Evolutionary conservation across 345 rosid species (phyloP).

Genomic region (Euphorbia tirucalli): DNA sequence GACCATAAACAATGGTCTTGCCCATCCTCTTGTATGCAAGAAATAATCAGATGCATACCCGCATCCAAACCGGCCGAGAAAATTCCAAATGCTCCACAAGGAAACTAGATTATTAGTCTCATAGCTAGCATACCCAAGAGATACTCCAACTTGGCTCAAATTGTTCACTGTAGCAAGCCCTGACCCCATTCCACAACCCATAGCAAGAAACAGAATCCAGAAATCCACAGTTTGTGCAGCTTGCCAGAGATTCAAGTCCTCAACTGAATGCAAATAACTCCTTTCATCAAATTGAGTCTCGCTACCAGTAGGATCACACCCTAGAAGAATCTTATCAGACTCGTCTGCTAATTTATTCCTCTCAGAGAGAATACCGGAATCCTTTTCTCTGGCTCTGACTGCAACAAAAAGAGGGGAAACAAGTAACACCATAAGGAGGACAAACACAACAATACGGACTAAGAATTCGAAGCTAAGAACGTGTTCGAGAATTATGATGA

Average conservation of each 20-base stretch:
- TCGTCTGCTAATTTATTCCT: constrained; percentile 17
- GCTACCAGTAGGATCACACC: constrained; percentile 10
- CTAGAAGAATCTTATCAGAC: constrained; percentile 7
- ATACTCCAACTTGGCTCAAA: constrained; percentile 52
- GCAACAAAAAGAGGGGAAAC: constrained; percentile 39
- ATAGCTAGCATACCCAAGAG: constrained; percentile 42
- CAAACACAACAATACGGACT: constrained; percentile 22
- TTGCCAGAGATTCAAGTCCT: constrained; percentile 35
- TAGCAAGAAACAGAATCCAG: constrained; percentile 48
- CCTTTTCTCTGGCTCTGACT: constrained; percentile 23
- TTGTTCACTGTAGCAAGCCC: constrained; percentile 54
- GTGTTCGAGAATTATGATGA: constrained; percentile 36
- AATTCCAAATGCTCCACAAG: constrained; percentile 54
- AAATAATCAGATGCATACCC: constrained; percentile 46
- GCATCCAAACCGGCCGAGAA: constrained; percentile 45
- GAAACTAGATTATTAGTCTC: constrained; percentile 40
- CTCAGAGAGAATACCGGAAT: constrained; percentile 4
- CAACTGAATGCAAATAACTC: background rate
- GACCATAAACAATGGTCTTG: constrained; percentile 55
- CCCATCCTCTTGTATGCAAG: constrained; percentile 37
- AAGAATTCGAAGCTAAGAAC: constrained; percentile 22
- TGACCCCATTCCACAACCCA: constrained; percentile 59
- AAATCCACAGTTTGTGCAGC: constrained; percentile 37
- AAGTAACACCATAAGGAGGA: constrained; percentile 42
- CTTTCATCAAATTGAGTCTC: constrained; percentile 15